Evolutionary conservation across 306 rosid species (phyloP), one percentile per base, ranked within the genome.

Genomic region (Sicyos baderoa): DNA sequence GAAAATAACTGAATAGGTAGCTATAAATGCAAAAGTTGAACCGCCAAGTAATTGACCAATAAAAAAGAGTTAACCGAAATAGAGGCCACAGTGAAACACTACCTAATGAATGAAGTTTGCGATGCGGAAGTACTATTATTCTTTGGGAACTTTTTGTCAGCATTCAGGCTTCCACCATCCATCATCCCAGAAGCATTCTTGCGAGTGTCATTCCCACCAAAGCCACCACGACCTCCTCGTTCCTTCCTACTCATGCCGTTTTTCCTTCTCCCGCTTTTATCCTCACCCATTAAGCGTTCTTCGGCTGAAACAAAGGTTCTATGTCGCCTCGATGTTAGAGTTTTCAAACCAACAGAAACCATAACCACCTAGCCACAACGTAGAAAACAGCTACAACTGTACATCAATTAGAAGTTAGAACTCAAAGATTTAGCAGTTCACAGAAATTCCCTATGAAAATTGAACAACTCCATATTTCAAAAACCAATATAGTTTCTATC

Each of bases 321-420:
- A 6, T 12, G 65, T 61, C 78, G 51, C 67, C 79, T 75, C 32
- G 70, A 76, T 13, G 85, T 59, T 70, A 86, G 76, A 58, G 86
- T 79, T 78, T 81, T 80, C 53, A 81, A 88, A 79, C 87, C 85
- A 68, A 80, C 47, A 62, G 79, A 75, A 72, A 84, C 90, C 87
- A 83, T 78, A 73, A 60, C 73, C 63, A 53, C 27, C 73, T 42
- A 7, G 37, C 78, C 59, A 74, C 75, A 40, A 55, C 7, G 37
- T 22, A 21, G 21, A 66, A 45, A 66, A 66, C 5, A 66, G 6
- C 8, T 45, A 40, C 15, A 2, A 66, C 71, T 32, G 53, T 22
- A 47, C 71, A 47, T 22, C 14, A n/a, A n/a, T n/a, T n/a, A n/a
- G n/a, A n/a, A n/a, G n/a, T n/a, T n/a, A 14, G 23, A 47, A 47